phyloP scores from a whole-genome alignment of 139 green algal genomes.

The Coccomyxa sp. region DNA sequence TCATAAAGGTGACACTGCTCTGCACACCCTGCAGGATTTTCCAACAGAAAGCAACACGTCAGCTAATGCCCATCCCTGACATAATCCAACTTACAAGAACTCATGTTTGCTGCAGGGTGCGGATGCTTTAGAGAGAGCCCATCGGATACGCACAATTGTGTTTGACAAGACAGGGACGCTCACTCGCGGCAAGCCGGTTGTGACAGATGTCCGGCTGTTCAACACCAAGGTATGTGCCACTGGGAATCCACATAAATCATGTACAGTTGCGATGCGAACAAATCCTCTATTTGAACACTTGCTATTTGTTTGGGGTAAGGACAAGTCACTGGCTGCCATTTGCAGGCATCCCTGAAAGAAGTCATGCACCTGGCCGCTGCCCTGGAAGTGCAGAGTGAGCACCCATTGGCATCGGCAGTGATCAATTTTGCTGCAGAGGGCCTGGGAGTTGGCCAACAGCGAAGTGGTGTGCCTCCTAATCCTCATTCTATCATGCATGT shows the following conservation, averaged over 20 bases:
- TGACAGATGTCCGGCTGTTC: conserved; percentile 46
- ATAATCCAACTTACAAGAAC: not conserved
- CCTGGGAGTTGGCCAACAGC: not conserved
- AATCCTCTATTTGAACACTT: not conserved
- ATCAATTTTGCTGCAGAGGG: conserved; percentile 45
- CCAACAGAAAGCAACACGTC: not conserved
- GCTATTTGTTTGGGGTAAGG: not conserved
- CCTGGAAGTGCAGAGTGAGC: conserved; percentile 82
- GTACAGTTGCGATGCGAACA: not conserved
- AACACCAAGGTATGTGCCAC: conserved; percentile 7
- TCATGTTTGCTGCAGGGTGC: conserved; percentile 38
- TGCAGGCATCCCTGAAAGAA: conserved; percentile 21
- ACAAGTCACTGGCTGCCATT: not conserved
- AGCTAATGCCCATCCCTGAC: not conserved
- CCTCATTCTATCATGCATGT: no score
- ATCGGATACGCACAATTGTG: conserved; percentile 60
- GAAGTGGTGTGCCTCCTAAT: no score
- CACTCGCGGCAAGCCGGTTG: conserved; percentile 66
- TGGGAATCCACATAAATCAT: not conserved
- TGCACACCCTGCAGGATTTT: not conserved
- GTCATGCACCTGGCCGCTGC: conserved; percentile 62
- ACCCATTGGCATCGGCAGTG: conserved; percentile 83
- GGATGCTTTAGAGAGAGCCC: conserved; percentile 64
- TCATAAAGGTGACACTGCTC: conserved; percentile 76
- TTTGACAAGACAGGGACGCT: conserved; percentile 99